These are phyloP conservation scores for Erythrophleum fordii DNA, from an alignment of 306 rosid genomes.

Conservation along the genomic window DNA sequence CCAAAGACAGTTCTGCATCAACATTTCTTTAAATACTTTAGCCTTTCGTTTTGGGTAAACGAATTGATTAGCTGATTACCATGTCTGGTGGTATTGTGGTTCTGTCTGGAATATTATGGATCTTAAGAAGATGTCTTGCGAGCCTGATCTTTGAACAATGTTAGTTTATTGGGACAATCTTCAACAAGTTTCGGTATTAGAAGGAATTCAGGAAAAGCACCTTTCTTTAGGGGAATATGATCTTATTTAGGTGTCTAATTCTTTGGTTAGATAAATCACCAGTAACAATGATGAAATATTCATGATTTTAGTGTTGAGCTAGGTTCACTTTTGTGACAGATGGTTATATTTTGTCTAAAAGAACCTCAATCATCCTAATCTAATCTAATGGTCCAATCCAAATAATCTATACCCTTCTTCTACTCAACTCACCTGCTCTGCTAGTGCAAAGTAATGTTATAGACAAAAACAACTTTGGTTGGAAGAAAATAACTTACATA, in stretches of 20 bases:
- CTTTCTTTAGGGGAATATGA: background rate
- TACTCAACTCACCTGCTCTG: slow-evolving; percentile 11
- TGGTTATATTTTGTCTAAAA: background rate
- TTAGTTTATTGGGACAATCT: background rate
- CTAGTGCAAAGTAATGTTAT: background rate
- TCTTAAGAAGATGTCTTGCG: background rate
- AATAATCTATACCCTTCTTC: background rate
- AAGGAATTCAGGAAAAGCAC: background rate
- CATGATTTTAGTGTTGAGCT: background rate
- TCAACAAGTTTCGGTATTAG: background rate
- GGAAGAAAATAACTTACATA: background rate
- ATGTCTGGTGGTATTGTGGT: background rate
- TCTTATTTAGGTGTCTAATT: background rate
- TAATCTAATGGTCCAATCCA: background rate
- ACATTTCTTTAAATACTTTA: background rate
- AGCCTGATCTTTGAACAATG: background rate
- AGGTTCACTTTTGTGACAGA: slow-evolving; percentile 9
- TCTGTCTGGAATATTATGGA: background rate
- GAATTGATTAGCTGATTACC: background rate
- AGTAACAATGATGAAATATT: background rate
- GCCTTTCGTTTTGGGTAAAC: background rate
- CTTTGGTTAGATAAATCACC: background rate
- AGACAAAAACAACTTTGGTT: background rate
- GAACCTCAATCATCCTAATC: slow-evolving; percentile 10
- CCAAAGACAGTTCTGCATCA: background rate